Conservation (phyloP, 1,284 basidiomycete species). For the Rhodotorula sp. region DNA sequence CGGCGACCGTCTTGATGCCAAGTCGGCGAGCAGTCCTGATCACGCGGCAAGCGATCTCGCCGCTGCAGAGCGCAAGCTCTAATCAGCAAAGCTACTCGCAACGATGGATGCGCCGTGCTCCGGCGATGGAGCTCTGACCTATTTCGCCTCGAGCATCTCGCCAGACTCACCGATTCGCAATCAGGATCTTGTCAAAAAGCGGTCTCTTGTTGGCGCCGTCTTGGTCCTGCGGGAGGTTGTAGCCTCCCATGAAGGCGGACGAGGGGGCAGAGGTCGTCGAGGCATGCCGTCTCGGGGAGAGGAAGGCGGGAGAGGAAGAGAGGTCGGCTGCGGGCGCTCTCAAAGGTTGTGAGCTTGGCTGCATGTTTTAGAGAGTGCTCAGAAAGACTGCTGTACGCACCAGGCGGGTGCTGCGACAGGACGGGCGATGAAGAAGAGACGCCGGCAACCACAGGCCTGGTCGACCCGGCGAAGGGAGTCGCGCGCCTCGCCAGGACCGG, state of each 20-base stretch:
- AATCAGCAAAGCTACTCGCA: not conserved
- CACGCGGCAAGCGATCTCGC: constrained; percentile 90
- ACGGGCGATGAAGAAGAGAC: too few relatives aligned
- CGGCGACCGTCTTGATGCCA: constrained; percentile 83
- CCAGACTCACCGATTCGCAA: constrained; percentile 68
- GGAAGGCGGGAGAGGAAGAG: too few relatives aligned
- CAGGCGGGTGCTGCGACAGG: too few relatives aligned
- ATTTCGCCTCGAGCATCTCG: not conserved
- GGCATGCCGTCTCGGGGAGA: not conserved
- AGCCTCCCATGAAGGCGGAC: too few relatives aligned
- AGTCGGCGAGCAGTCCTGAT: constrained; percentile 84
- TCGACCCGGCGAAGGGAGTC: too few relatives aligned
- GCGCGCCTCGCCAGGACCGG: too few relatives aligned
- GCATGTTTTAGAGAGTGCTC: too few relatives aligned
- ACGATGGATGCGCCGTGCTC: too few relatives aligned
- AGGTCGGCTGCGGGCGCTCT: too few relatives aligned
- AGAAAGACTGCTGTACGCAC: too few relatives aligned
- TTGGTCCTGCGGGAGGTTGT: not conserved
- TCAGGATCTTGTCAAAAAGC: constrained; percentile 67
- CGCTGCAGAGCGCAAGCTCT: constrained; percentile 55
- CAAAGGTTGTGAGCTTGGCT: too few relatives aligned
- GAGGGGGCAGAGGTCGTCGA: not conserved
- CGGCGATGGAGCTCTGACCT: not conserved
- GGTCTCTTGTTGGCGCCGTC: constrained; percentile 10
- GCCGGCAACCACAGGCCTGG: too few relatives aligned